Percentiles rank a stretch among this genome's conserved stretches.
Evolutionary conservation across 352 stramenopile species (phyloP).

Genomic region (Bremia lactucae): DNA sequence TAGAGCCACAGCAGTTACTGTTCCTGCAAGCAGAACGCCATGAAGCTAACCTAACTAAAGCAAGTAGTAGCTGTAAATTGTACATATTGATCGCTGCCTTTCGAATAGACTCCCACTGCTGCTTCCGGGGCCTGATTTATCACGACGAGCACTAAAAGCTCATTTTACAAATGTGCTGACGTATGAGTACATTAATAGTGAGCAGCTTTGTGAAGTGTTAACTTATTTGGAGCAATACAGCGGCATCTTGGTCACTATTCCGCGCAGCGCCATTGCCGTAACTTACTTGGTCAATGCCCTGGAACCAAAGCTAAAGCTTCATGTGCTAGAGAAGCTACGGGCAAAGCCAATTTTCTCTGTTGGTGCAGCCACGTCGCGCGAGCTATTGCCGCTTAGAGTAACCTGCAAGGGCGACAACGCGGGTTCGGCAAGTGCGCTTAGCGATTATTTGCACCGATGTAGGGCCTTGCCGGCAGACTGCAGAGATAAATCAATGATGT

Average conservation of each 20-base stretch:
- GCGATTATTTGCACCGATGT: constrained; percentile 32
- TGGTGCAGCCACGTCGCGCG: constrained; percentile 47
- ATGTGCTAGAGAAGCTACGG: constrained; percentile 22
- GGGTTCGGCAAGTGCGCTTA: constrained; percentile 54
- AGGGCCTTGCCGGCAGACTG: constrained; percentile 25
- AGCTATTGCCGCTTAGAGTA: constrained; percentile 44
- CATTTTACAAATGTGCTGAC: constrained; percentile 58
- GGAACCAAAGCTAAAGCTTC: constrained; percentile 6
- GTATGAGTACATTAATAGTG: constrained; percentile 55
- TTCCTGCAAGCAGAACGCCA: constrained; percentile 24
- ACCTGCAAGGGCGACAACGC: constrained; percentile 49
- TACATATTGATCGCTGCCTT: constrained; percentile 67
- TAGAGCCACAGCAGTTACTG: constrained; percentile 53
- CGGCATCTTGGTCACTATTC: constrained; percentile 64
- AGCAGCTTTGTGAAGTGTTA: constrained; percentile 27
- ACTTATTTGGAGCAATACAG: constrained; percentile 38
- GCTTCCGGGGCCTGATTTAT: neutral
- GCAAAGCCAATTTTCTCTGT: constrained; percentile 46
- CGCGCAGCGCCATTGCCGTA: constrained; percentile 51
- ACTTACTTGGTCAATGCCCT: constrained; percentile 23
- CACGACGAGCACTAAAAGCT: constrained; percentile 2
- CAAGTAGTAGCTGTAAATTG: neutral
- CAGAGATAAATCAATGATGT: constrained; percentile 45
- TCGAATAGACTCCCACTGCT: constrained; percentile 51
- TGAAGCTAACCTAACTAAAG: constrained; percentile 1